Conservation (phyloP, 768 basidiomycete species). For the Pulveroboletus sp. region DNA sequence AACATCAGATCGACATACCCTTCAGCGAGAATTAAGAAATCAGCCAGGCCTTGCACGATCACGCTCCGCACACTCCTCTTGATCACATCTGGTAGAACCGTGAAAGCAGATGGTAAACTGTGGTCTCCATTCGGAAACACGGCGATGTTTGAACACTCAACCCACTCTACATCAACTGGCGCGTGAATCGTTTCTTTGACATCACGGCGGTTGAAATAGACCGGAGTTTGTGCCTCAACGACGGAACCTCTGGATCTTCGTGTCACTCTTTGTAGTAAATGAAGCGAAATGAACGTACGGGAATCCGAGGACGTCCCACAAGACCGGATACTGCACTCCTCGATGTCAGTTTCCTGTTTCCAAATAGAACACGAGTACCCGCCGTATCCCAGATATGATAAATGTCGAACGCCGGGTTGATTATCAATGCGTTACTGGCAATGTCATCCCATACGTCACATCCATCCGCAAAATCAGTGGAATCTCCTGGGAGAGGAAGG, state of each 20-base stretch:
- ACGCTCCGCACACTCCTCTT: conserved; percentile 69
- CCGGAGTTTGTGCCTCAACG: conserved; percentile 51
- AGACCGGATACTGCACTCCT: conserved; percentile 48
- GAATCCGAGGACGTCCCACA: too few species aligned
- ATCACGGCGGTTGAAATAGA: conserved; percentile 69
- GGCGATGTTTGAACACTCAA: conserved; percentile 58
- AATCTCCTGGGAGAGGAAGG: too few species aligned
- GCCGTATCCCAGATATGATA: conserved; percentile 75
- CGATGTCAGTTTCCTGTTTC: not conserved
- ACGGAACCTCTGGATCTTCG: conserved; percentile 49
- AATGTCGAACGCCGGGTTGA: conserved; percentile 77
- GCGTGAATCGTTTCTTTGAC: conserved; percentile 70
- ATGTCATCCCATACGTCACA: conserved; percentile 72
- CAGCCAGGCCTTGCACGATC: conserved; percentile 69
- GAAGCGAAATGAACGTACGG: conserved; percentile 42
- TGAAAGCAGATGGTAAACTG: conserved; percentile 60
- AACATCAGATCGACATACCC: conserved; percentile 43
- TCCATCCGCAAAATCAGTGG: conserved; percentile 40
- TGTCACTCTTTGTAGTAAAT: not conserved
- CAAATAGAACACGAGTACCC: conserved; percentile 7
- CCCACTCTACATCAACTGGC: conserved; percentile 57
- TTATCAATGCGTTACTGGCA: conserved; percentile 53
- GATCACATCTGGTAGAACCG: conserved; percentile 70
- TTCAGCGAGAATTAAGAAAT: conserved; percentile 71
- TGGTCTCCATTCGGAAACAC: too few species aligned